Percentiles rank a stretch among this genome's conserved stretches.
Evolutionary conservation across 2,329 filamentous ascomycete genomes (phyloP).

Genomic region (Cryphonectria japonica): DNA sequence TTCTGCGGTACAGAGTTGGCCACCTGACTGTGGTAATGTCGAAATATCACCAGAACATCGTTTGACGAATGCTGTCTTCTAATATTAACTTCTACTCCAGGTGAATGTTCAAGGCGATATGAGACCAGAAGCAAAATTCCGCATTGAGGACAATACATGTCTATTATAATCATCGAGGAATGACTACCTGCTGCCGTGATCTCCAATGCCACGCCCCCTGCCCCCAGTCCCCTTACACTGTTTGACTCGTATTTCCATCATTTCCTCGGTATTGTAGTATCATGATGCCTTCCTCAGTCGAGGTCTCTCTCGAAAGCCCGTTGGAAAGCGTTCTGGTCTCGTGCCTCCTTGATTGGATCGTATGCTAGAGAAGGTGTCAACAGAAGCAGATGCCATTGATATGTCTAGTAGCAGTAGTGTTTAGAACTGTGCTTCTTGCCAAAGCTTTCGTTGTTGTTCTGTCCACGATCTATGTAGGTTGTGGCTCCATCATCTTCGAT

Average conservation of each 20-base stretch:
- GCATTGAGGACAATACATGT: too few species aligned
- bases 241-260: background rate
- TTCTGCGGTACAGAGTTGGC: background rate
- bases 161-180: too few species aligned
- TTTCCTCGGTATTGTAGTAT: background rate
- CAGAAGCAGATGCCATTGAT: background rate
- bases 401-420: background rate
- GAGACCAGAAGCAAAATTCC: too few species aligned
- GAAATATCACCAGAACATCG: background rate
- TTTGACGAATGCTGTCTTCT: background rate
- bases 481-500: background rate
- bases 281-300: background rate
- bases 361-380: background rate
- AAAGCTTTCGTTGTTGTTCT: background rate
- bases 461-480: background rate
- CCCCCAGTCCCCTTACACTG: background rate
- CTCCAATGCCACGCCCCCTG: too few species aligned
- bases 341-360: too few species aligned
- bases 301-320: background rate
- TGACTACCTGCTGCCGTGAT: background rate
- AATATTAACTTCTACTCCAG: too few species aligned
- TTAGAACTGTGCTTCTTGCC: background rate
- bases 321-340: background rate
- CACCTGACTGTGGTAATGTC: background rate
- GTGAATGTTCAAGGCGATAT: too few species aligned